A percentile compares a stretch with the other conserved stretches of the same genome.
phyloP scores from a whole-genome alignment of 176 grass and related monocot genomes.

The Typha latifolia region DNA sequence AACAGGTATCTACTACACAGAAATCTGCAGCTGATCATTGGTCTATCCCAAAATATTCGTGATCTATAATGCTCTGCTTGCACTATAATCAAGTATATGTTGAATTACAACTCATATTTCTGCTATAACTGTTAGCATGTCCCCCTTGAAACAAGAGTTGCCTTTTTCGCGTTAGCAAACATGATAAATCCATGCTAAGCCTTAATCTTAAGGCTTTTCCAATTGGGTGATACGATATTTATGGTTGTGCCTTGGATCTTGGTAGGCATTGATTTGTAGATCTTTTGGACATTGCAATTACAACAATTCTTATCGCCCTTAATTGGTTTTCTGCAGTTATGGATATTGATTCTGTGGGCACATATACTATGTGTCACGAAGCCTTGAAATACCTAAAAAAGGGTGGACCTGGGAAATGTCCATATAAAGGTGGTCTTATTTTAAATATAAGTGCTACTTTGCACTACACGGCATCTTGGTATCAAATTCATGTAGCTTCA shows the following conservation, averaged over 20 bases:
- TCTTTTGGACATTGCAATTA: too few relatives aligned
- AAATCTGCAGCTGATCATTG: too few relatives aligned
- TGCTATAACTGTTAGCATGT: too few relatives aligned
- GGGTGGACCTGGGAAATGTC: constrained; percentile 47
- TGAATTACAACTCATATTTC: too few relatives aligned
- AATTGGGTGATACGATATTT: neutral
- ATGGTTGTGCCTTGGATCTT: neutral
- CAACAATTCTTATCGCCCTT: neutral
- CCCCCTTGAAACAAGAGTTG: too few relatives aligned
- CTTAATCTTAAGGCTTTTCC: neutral
- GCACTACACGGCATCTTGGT: constrained; percentile 83
- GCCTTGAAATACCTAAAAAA: constrained; percentile 84
- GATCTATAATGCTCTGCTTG: too few relatives aligned
- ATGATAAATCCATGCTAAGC: neutral
- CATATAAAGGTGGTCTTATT: constrained; percentile 59
- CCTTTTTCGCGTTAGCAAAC: neutral
- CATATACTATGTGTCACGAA: constrained; percentile 84
- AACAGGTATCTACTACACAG: constrained; percentile 38
- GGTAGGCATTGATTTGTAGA: neutral
- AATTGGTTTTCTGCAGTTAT: constrained; percentile 37
- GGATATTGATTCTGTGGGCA: constrained; percentile 87
- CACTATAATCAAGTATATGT: too few relatives aligned
- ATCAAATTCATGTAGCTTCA: constrained; percentile 80
- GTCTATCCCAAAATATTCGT: too few relatives aligned
- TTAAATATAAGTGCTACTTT: constrained; percentile 87